Percentiles rank a stretch among this genome's conserved stretches.
These are phyloP conservation scores for Coniochaeta sp. DNA, from an alignment of 2,329 filamentous ascomycete species.

Conservation along the genomic window DNA sequence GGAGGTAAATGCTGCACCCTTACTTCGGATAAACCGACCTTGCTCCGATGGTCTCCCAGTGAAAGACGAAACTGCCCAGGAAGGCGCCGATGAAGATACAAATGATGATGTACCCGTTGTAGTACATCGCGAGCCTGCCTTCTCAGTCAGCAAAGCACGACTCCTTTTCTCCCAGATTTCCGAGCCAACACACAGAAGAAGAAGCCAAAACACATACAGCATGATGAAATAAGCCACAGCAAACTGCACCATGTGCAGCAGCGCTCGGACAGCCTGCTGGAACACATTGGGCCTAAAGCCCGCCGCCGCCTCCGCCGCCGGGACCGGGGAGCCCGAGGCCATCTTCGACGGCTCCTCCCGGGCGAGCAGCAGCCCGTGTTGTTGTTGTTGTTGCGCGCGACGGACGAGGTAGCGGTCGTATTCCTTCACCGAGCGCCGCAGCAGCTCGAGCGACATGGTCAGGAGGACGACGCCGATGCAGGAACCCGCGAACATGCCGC, in stretches of 20 bases:
- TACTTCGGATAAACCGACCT: conserved; percentile 1
- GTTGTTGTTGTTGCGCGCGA: conserved; percentile 36
- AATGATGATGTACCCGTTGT: conserved; percentile 70
- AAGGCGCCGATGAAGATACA: conserved; percentile 73
- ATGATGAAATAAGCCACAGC: conserved; percentile 74
- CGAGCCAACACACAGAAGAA: too few relatives aligned
- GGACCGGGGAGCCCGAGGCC: conserved; percentile 4
- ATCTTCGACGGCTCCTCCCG: not conserved
- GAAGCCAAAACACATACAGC: conserved; percentile 33
- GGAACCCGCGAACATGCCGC: conserved; percentile 68
- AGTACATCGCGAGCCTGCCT: conserved; percentile 44
- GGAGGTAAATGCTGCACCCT: not conserved
- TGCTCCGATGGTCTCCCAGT: conserved; percentile 52
- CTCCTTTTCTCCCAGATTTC: too few relatives aligned
- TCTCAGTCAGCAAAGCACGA: conserved; percentile 12
- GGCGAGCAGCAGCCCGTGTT: too few relatives aligned
- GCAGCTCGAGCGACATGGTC: conserved; percentile 62
- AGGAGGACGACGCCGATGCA: conserved; percentile 75
- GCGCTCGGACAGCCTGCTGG: conserved; percentile 60
- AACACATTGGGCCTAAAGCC: conserved; percentile 48
- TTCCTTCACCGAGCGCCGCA: conserved; percentile 64
- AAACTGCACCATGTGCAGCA: conserved; percentile 65
- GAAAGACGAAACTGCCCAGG: conserved; percentile 65
- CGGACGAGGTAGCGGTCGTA: conserved; percentile 62
- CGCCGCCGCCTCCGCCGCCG: conserved; percentile 3